phyloP scores from a whole-genome alignment of 805 yeast genomes.

The Saturnispora serradocipensis region DNA sequence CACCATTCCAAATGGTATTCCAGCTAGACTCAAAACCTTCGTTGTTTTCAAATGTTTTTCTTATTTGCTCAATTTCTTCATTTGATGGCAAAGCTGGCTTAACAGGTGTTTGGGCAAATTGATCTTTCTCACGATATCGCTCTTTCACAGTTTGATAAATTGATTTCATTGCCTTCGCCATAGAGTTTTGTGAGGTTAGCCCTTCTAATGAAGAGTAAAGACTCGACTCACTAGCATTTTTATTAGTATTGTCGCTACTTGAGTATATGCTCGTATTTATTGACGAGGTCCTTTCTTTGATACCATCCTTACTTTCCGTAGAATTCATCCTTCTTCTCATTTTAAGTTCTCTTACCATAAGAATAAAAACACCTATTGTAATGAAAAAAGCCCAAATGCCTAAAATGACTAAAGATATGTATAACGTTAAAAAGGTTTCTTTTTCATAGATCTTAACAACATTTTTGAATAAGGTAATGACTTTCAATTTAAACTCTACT shows the following conservation, averaged over 20 bases:
- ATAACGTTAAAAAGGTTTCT: slow-evolving; percentile 36
- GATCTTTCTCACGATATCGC: slow-evolving; percentile 1
- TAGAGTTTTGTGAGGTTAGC: not conserved
- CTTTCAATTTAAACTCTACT: slow-evolving; percentile 17
- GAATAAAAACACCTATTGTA: slow-evolving; percentile 13
- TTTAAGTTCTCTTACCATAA: slow-evolving; percentile 9
- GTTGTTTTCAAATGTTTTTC: not conserved
- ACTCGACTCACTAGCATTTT: not conserved
- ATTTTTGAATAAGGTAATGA: slow-evolving; percentile 19
- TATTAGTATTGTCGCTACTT: not conserved
- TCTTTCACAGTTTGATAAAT: slow-evolving; percentile 8
- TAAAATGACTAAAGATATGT: slow-evolving; percentile 36
- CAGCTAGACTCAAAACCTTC: not conserved
- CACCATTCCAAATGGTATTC: slow-evolving; percentile 4
- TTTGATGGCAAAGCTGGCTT: not conserved
- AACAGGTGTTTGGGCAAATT: slow-evolving; percentile 9
- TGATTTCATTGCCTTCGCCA: not conserved
- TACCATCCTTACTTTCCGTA: not conserved
- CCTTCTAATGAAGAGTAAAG: not conserved
- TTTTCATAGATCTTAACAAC: slow-evolving; percentile 28
- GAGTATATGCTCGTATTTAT: not conserved
- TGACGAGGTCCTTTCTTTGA: not conserved
- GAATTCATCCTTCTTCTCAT: not conserved
- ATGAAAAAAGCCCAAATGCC: slow-evolving; percentile 42
- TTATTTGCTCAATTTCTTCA: not conserved